Conservation (phyloP, 257 asterid genomes). For the Anisodus tanguticus region DNA sequence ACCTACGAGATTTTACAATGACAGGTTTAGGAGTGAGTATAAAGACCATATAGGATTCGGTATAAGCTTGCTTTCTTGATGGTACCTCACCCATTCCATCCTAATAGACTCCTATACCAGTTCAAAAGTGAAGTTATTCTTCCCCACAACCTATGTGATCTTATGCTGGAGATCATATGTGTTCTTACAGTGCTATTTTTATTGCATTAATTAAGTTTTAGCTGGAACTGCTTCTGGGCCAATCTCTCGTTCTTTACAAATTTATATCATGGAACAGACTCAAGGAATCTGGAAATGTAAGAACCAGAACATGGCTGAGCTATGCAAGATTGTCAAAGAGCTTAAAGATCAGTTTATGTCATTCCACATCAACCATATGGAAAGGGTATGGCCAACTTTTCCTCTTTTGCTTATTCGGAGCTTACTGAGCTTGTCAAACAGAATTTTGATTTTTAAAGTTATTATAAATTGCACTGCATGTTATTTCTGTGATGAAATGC, state of each 20-base stretch:
- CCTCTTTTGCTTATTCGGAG: slow-evolving; percentile 15
- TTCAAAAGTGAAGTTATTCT: slow-evolving; percentile 11
- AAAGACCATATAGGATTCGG: not conserved
- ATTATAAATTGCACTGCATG: not conserved
- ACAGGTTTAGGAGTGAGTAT: not conserved
- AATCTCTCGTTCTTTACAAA: slow-evolving; percentile 3
- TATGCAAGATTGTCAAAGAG: slow-evolving; percentile 90
- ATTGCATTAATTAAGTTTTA: not conserved
- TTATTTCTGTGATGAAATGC: slow-evolving; percentile 3
- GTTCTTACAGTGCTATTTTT: not conserved
- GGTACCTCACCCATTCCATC: not conserved
- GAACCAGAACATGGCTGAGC: slow-evolving; percentile 87
- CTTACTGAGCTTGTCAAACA: slow-evolving; percentile 4
- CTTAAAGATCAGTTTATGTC: slow-evolving; percentile 79
- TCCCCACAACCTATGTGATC: not conserved
- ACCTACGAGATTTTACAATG: not conserved
- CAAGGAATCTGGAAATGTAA: slow-evolving; percentile 94
- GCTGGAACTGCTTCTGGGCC: slow-evolving; percentile 12
- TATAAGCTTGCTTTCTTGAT: slow-evolving; percentile 10
- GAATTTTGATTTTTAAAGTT: not conserved
- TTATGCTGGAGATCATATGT: not conserved
- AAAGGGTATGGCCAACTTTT: slow-evolving; percentile 60
- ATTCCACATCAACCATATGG: slow-evolving; percentile 78
- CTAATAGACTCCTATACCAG: not conserved
- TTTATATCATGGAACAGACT: slow-evolving; percentile 53